These are phyloP conservation scores for Rhizomucor pusillus DNA, from an alignment of 371 early-diverging fungal species.

Conservation along the genomic window DNA sequence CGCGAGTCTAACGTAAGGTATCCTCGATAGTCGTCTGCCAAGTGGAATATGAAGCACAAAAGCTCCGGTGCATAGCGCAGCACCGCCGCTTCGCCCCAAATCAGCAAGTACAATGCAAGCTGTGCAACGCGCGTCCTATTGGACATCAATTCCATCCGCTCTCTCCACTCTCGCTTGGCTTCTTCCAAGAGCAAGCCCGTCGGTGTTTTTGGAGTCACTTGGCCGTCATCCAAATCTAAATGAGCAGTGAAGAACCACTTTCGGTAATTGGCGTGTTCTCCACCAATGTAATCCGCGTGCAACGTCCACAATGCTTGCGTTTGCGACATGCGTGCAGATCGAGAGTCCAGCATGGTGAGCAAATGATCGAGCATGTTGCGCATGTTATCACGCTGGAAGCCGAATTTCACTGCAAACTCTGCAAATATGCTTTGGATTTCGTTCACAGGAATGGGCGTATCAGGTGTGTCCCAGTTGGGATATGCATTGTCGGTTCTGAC, in stretches of 20 bases:
- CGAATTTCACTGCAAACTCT: constrained; percentile 48
- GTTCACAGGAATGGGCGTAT: constrained; percentile 6
- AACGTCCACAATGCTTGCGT: constrained; percentile 71
- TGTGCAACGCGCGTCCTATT: constrained; percentile 68
- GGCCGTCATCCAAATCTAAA: constrained; percentile 60
- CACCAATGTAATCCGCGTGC: constrained; percentile 86
- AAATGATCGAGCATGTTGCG: constrained; percentile 76
- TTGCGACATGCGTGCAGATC: constrained; percentile 78
- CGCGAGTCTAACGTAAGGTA: constrained; percentile 17
- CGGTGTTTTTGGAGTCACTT: constrained; percentile 16
- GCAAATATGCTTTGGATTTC: constrained; percentile 26
- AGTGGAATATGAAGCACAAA: constrained; percentile 80
- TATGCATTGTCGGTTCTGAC: constrained; percentile 6
- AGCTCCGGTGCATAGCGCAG: constrained; percentile 80
- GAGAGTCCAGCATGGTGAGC: constrained; percentile 81
- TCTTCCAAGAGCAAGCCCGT: constrained; percentile 40
- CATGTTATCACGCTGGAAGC: constrained; percentile 82
- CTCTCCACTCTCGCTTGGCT: constrained; percentile 73
- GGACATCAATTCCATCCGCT: constrained; percentile 69
- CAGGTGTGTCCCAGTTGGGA: constrained; percentile 26
- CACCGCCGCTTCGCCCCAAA: constrained; percentile 89
- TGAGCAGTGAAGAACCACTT: constrained; percentile 87
- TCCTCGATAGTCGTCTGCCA: constrained; percentile 61
- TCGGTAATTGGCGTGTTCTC: constrained; percentile 83
- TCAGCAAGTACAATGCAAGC: constrained; percentile 73